Conservation (phyloP, 768 basidiomycete species). For the Naematelia encephala region DNA sequence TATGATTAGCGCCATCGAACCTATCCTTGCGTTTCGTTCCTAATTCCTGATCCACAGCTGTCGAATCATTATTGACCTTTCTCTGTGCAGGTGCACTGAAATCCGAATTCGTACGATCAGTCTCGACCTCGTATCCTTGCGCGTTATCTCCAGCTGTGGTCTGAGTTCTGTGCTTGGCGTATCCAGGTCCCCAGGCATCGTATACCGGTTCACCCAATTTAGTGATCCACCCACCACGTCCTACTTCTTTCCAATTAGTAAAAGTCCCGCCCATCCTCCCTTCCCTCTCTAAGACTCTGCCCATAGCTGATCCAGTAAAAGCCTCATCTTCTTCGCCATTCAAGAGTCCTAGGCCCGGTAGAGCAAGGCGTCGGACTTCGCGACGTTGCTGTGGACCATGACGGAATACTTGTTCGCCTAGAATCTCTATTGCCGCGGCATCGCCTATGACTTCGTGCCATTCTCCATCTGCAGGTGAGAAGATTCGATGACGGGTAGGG, state of each 20-base stretch:
- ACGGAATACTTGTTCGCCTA: slow-evolving; percentile 39
- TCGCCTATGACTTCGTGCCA: slow-evolving; percentile 49
- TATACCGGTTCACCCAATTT: not conserved
- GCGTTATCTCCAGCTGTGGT: no score
- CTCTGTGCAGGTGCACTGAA: no score
- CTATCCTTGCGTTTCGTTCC: no score
- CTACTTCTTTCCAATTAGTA: slow-evolving; percentile 14
- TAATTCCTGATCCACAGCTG: no score
- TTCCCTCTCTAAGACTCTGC: slow-evolving; percentile 15
- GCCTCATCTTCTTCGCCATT: not conserved
- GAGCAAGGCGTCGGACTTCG: slow-evolving; percentile 21
- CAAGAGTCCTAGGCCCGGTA: slow-evolving; percentile 10
- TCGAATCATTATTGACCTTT: no score
- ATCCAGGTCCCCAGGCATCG: not conserved
- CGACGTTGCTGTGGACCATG: slow-evolving; percentile 31
- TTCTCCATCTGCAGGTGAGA: slow-evolving; percentile 31
- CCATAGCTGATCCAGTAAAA: slow-evolving; percentile 2
- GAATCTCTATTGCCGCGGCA: slow-evolving; percentile 42
- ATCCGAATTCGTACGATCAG: no score
- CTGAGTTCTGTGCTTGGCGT: no score
- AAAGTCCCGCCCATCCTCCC: slow-evolving; percentile 3
- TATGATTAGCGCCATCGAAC: no score
- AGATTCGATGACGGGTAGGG: slow-evolving; percentile 43
- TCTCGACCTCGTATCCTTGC: no score
- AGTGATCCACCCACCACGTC: not conserved